Conservation (phyloP, 2,329 filamentous ascomycete genomes). For the Hypoxylon sp. region DNA sequence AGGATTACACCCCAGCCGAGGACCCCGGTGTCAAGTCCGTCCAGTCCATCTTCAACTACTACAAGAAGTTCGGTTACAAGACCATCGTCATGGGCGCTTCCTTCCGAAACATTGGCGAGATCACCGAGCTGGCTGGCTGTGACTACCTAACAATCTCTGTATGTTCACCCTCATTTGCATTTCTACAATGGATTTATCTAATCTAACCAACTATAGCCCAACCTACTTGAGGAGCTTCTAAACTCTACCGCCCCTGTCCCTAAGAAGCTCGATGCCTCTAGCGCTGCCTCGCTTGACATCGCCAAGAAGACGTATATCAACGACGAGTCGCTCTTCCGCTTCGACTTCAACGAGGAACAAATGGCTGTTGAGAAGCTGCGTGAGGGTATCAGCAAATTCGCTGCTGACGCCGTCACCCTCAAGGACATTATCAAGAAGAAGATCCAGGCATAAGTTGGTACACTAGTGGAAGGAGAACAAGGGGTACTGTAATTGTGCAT, state of each 20-base stretch:
- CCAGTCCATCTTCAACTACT: constrained; percentile 98
- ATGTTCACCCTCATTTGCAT: constrained; percentile 57
- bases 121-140: constrained; percentile 97
- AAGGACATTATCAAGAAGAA: constrained; percentile 94
- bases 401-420: constrained; percentile 92
- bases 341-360: constrained; percentile 99
- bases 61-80: constrained; percentile 99
- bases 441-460: constrained; percentile 67
- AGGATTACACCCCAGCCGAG: constrained; percentile 89
- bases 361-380: constrained; percentile 99
- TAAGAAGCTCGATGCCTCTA: constrained; percentile 87
- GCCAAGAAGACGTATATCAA: constrained; percentile 92
- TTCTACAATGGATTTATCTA: constrained; percentile 1
- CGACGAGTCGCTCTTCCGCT: constrained; percentile 92
- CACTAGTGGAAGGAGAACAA: neutral
- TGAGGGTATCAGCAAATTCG: constrained; percentile 99
- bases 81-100: constrained; percentile 99
- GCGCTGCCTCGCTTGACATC: constrained; percentile 78
- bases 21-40: constrained; percentile 98
- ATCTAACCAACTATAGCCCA: constrained; percentile 71
- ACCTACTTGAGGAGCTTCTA: constrained; percentile 92
- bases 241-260: constrained; percentile 86
- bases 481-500: constrained; percentile 19
- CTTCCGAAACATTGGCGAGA: constrained; percentile 96
- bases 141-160: constrained; percentile 99